Conservation (phyloP, 139 green algal species). For the Nannochloris sp. region DNA sequence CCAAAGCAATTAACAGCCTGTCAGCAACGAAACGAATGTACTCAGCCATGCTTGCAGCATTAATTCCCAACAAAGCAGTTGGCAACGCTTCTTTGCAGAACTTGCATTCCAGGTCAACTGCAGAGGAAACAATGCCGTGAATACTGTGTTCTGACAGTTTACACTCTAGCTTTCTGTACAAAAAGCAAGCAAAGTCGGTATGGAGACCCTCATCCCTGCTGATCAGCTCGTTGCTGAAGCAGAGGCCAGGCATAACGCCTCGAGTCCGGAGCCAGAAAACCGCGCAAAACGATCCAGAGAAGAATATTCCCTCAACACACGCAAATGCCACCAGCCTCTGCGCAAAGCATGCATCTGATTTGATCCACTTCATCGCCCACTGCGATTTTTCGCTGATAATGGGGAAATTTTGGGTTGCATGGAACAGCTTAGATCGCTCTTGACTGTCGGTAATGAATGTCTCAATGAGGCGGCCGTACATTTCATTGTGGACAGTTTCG, state of each 20-base stretch:
- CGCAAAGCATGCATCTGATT: slow-evolving; percentile 45
- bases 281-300: slow-evolving; percentile 65
- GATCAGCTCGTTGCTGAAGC: slow-evolving; percentile 75
- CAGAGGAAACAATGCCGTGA: slow-evolving; percentile 47
- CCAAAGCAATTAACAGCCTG: slow-evolving; percentile 53
- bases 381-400: slow-evolving; percentile 81
- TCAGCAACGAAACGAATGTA: slow-evolving; percentile 79
- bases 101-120: slow-evolving; percentile 61
- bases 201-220: slow-evolving; percentile 69
- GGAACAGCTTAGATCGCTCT: slow-evolving; percentile 44
- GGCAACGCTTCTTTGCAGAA: slow-evolving; percentile 59
- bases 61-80: slow-evolving; percentile 64
- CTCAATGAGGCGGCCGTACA: slow-evolving; percentile 72
- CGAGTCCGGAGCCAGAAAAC: slow-evolving; percentile 80
- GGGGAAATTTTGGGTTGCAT: slow-evolving; percentile 50
- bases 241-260: slow-evolving; percentile 60
- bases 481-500: slow-evolving; percentile 80
- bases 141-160: slow-evolving; percentile 25
- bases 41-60: slow-evolving; percentile 51
- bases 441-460: slow-evolving; percentile 48
- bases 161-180: slow-evolving; percentile 52
- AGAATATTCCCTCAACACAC: slow-evolving; percentile 75
- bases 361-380: slow-evolving; percentile 95
- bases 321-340: slow-evolving; percentile 65
- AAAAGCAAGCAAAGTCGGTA: slow-evolving; percentile 66